Evolutionary conservation across 2,329 filamentous ascomycete genomes (phyloP), one percentile per base, ranked within the genome.

Genomic region (Talaromyces sp.): DNA sequence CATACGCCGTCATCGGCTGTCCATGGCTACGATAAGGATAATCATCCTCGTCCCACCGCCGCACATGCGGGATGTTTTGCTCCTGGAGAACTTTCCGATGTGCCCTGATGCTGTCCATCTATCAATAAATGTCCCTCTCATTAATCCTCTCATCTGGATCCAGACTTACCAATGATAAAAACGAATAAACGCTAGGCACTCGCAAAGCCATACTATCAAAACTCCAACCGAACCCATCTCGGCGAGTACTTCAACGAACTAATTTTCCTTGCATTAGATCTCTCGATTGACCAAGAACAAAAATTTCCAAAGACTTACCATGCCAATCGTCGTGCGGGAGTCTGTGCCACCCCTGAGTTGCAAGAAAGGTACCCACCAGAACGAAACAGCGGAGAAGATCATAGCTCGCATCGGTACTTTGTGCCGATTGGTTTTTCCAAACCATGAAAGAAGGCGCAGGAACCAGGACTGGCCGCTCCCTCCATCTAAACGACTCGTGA

Each of bases 301-400:
- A 34, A 36, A 62, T 3, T n/a, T n/a, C 3, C 1, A 18, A 23
- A 61, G 61, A 28, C 52, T 62, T 27, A 65, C 47, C 36, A 59
- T 64, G 54, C 52, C 64, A 55, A 65, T 66, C 30, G 62, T 63
- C n/a, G 51, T 64, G 53, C 57, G 64, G 6, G 33, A 59, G 4
- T 53, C 34, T 5, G 61, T 62, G 23, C 61, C 61, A 56, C 51
- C 36, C 18, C 57, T 27, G 12, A 79, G 68, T 55, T 77, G 74
- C 23, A 79, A 61, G 54, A 79, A 79, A 2, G 77, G 78, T 9
- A 79, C 72, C 77, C 77, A 79, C 59, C 70, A 68, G 57, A 79
- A 78, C 27, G 57, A 52, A n/a, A 76, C 55, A 1, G 75, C 71
- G 1, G 77, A 78, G 23, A 77, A 66, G 7, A 77, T 65, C 65